Evolutionary conservation across 495 filamentous ascomycete species (phyloP).

Genomic region (Cercophora sp.): DNA sequence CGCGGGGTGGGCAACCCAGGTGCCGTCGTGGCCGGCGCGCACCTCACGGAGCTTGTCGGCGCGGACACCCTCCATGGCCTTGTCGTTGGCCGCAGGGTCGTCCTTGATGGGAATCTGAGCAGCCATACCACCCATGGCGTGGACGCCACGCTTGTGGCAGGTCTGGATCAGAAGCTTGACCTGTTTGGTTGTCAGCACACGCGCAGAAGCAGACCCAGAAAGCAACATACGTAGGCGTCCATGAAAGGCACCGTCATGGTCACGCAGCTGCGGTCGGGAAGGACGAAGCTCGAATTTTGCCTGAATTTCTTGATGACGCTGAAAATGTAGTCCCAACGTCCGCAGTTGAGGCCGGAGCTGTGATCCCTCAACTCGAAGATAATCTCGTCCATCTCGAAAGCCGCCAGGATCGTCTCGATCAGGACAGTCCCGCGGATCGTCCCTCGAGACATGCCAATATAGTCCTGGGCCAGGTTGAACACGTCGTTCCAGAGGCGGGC

Average conservation of each 20-base stretch:
- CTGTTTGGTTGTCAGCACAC: background rate
- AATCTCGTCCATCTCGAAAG: constrained; percentile 99
- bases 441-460: constrained; percentile 79
- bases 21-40: constrained; percentile 89
- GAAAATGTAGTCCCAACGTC: constrained; percentile 99
- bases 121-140: constrained; percentile 99
- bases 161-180: constrained; percentile 94
- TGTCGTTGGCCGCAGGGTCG: constrained; percentile 82
- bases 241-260: constrained; percentile 99
- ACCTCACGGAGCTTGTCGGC: constrained; percentile 97
- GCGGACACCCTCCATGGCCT: constrained; percentile 88
- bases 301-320: constrained; percentile 99
- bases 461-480: constrained; percentile 96
- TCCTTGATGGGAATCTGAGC: constrained; percentile 99
- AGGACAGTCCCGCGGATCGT: constrained; percentile 94
- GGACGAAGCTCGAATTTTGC: constrained; percentile 84
- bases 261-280: constrained; percentile 85
- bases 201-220: background rate
- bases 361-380: constrained; percentile 99
- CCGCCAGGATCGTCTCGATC: constrained; percentile 96
- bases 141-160: constrained; percentile 90
- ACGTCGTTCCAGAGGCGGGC: constrained; percentile 98
- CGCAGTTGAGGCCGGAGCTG: constrained; percentile 94
- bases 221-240: constrained; percentile 68
- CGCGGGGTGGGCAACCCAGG: constrained; percentile 96